Conservation (phyloP, 768 basidiomycete genomes). For the Amanita jacksonii region DNA sequence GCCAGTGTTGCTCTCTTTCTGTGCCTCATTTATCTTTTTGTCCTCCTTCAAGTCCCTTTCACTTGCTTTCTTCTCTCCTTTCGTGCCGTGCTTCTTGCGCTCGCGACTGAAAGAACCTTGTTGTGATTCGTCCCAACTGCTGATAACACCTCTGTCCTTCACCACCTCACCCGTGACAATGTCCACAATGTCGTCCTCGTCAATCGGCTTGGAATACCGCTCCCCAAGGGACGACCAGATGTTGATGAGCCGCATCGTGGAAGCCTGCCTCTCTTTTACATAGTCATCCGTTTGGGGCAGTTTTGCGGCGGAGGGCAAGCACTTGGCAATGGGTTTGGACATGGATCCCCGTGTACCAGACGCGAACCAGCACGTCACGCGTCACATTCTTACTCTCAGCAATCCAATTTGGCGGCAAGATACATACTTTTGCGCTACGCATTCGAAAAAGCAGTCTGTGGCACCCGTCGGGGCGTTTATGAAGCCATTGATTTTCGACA, state of each 20-base stretch:
- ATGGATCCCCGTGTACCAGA: not conserved
- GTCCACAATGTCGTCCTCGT: conserved; percentile 77
- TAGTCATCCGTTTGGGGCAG: conserved; percentile 28
- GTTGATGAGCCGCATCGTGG: conserved; percentile 44
- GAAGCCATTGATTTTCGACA: too few species aligned
- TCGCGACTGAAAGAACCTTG: conserved; percentile 52
- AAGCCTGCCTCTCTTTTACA: conserved; percentile 46
- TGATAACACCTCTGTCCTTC: conserved; percentile 61
- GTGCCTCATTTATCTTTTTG: conserved; percentile 45
- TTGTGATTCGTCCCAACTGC: conserved; percentile 25
- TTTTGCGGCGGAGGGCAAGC: conserved; percentile 17
- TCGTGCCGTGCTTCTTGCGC: too few species aligned
- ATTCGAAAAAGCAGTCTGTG: too few species aligned
- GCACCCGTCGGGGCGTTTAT: too few species aligned
- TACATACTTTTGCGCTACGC: too few species aligned
- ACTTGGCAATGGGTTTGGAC: conserved; percentile 22
- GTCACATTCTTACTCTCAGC: too few species aligned
- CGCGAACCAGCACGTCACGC: not conserved
- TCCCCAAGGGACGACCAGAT: conserved; percentile 63
- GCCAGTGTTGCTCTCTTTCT: conserved; percentile 27
- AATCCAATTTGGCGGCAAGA: too few species aligned
- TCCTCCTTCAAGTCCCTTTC: conserved; percentile 34
- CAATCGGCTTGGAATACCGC: conserved; percentile 53
- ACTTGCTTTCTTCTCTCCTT: conserved; percentile 22
- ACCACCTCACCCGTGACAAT: conserved; percentile 50